Evolutionary conservation across 352 stramenopile genomes (phyloP).

Genomic region (Globisporangium sylvaticum): DNA sequence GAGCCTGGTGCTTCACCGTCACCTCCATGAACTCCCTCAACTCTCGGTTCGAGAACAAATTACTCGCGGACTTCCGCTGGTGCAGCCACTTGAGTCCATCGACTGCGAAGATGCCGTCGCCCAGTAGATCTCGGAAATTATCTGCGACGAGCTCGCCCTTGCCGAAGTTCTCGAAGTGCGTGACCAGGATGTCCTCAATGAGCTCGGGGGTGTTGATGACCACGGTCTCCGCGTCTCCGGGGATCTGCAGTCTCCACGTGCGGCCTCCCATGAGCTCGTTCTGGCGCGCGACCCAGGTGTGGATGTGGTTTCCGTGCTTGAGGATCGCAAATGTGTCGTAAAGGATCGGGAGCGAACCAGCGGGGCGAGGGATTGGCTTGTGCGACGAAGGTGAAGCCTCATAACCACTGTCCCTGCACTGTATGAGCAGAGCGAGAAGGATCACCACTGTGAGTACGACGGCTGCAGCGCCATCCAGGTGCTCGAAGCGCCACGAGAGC

Average conservation of each 20-base stretch:
- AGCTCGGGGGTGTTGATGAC: conserved; percentile 22
- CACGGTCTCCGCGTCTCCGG: conserved; percentile 20
- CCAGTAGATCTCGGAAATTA: conserved; percentile 30
- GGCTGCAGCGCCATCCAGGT: neutral
- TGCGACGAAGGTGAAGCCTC: neutral
- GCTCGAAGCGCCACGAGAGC: neutral
- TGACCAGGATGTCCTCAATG: conserved; percentile 38
- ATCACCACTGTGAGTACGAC: neutral
- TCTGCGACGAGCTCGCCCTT: conserved; percentile 21
- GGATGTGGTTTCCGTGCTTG: conserved; percentile 20
- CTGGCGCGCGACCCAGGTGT: conserved; percentile 28
- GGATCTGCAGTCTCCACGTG: conserved; percentile 27
- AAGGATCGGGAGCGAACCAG: neutral
- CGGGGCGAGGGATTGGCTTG: neutral
- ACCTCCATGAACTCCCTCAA: conserved; percentile 35
- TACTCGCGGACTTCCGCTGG: conserved; percentile 49
- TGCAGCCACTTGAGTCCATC: conserved; percentile 35
- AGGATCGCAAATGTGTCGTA: conserved; percentile 22
- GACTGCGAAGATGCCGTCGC: conserved; percentile 34
- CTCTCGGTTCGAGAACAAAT: conserved; percentile 37
- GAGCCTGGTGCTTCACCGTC: neutral
- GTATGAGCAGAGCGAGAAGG: too few species aligned
- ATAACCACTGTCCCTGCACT: too few species aligned
- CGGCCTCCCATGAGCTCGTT: conserved; percentile 19
- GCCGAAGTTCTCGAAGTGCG: conserved; percentile 32